Evolutionary conservation across 164 flowering plant genomes (phyloP), one percentile per base, ranked within the genome.

Genomic region (Umbilicus rupestris): DNA sequence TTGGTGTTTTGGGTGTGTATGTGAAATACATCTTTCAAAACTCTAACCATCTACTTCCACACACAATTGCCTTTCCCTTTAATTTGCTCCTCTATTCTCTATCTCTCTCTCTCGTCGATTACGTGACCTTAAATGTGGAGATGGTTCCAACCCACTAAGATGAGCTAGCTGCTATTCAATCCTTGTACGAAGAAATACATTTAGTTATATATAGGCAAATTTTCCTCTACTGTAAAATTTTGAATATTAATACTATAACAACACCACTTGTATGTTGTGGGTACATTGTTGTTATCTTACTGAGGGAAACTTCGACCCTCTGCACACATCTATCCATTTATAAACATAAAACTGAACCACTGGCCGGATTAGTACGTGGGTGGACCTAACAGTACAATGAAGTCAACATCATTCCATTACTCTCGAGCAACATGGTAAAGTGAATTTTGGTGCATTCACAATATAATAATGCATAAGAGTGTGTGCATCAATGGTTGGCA

Each of bases 241-340:
- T 47, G 52, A 47, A 47, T 47, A 47, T 47, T 41, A 9, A 8
- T 47, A 47, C 52, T 12, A 45, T 16, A 45, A 16, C 24, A 47
- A n/a, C 52, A 47, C 24, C 52, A 47, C 52, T 47, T 19, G 24
- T 1, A 45, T 45, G 1, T n/a, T 19, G 52, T 19, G 24, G 22
- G 52, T 47, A 45, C 20, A 47, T 47, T 1, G 52, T 45, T 45
- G 14, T 11, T 42, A 42, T 1, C 14, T 42, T 42, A 42, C 8
- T 42, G 19, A 46, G 57, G 49, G 57, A 20, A 26, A 4, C 7
- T 7, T 50, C 22, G 57, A 50, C 57, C 57, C 57, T 50, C 28
- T 50, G 28, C 57, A n/a, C 52, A 47, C 8, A n/a, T 47, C 52
- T n/a, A 19, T 47, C 52, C 52, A n/a, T n/a, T 47, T 47, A 47